Evolutionary conservation across 2,329 filamentous ascomycete species (phyloP), one percentile per base, ranked within the genome.

Genomic region (Lojkania enalia): DNA sequence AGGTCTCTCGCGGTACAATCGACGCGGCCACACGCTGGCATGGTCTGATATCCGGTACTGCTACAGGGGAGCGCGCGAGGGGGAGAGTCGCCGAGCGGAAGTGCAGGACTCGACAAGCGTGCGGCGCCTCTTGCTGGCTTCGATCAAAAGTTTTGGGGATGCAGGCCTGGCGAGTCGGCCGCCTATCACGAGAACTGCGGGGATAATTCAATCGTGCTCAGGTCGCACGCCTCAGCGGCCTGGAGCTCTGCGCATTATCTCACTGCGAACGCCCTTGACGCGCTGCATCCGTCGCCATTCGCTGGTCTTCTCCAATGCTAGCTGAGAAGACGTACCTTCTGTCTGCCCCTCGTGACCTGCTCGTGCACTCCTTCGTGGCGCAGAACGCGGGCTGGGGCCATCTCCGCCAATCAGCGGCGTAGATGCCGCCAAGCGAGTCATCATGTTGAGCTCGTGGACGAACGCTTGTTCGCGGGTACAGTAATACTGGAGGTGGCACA

Each of bases 281-380:
- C n/a, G n/a, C n/a, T n/a, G n/a, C n/a, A n/a, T n/a, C n/a, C n/a
- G n/a, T n/a, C n/a, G n/a, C 30, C 9, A 21, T 38, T 32, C 21
- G 41, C 25, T 44, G 40, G 6, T 15, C 16, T 6, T 6, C 7
- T 7, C 35, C 42, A 38, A 39, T 19, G 25, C 21, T 14, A 44
- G 35, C 18, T 14, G 2, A 32, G 35, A 20, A 11, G 18, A 15
- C 14, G 35, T 39, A 31, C 43, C 43, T 47, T 39, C 43, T 47
- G 40, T 38, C 30, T 30, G 15, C 3, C 15, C 27, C 42, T 20
- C 35, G 42, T 45, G 29, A 45, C 33, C n/a, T 15, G 29, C 30
- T 40, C 36, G 40, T 51, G 49, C 46, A 46, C 44, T 42, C 32
- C n/a, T 40, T 20, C 18, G 46, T 49, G 46, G 39, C 36, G 42